Conservation (phyloP, 2,329 filamentous ascomycete genomes). For the Ascocoryne sarcoides region DNA sequence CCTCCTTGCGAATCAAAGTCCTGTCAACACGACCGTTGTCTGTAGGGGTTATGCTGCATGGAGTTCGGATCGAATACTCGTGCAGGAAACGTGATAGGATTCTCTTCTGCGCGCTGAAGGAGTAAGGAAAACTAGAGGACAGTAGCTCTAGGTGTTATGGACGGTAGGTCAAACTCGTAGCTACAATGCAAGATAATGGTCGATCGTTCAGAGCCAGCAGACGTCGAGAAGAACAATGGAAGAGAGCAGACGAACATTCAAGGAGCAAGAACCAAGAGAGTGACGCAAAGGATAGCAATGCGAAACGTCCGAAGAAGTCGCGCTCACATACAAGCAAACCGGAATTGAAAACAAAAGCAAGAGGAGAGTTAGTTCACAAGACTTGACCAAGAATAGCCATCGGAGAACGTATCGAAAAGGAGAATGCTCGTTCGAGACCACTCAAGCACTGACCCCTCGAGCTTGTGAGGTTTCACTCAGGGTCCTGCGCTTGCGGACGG, state of each 20-base stretch:
- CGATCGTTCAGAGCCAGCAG: conserved; percentile 5
- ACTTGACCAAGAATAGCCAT: not conserved
- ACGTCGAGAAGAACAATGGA: conserved; percentile 8
- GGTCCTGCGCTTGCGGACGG: too few relatives aligned
- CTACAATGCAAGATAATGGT: conserved; percentile 1
- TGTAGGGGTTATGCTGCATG: conserved; percentile 19
- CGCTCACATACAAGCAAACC: conserved; percentile 11
- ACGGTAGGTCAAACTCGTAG: conserved; percentile 2
- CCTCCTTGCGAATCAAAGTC: conserved; percentile 8
- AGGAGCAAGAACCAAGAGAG: conserved; percentile 21
- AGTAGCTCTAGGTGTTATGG: conserved; percentile 8
- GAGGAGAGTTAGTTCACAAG: conserved; percentile 9
- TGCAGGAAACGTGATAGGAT: conserved; percentile 3
- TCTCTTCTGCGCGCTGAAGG: conserved; percentile 3
- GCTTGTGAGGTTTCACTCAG: too few relatives aligned
- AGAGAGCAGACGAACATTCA: conserved; percentile 11
- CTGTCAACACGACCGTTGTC: conserved; percentile 22
- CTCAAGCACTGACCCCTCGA: conserved; percentile 5
- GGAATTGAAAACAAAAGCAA: conserved; percentile 8
- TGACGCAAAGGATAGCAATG: conserved; percentile 13
- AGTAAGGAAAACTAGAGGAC: conserved; percentile 13
- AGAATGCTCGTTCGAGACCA: conserved; percentile 5
- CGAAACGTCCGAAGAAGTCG: conserved; percentile 18
- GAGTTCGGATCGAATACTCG: conserved; percentile 14
- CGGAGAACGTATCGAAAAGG: not conserved